phyloP scores from a whole-genome alignment of 129 eudicot genomes.

The Lactuca saligna region DNA sequence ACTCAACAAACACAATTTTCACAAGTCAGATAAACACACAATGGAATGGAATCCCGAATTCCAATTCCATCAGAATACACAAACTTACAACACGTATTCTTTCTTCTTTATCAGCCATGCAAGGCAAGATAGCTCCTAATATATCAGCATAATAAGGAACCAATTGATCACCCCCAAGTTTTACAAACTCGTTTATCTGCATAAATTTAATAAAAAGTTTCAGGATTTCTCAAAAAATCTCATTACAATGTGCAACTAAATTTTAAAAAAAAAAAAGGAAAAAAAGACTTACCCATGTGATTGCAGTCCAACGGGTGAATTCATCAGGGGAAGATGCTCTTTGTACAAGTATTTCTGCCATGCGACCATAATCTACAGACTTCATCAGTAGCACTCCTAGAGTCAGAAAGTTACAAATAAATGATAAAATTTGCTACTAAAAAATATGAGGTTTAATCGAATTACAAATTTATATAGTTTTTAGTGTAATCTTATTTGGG shows the following conservation, averaged over 20 bases:
- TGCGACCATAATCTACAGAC: conserved; percentile 99
- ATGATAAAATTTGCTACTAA: conserved; percentile 38
- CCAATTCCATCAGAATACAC: background rate
- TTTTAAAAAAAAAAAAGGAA: conserved; percentile 1
- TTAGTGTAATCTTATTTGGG: too few species aligned
- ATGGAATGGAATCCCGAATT: too few species aligned
- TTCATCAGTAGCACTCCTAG: conserved; percentile 62
- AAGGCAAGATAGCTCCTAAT: conserved; percentile 91
- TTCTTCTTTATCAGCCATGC: conserved; percentile 96
- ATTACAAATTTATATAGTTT: too few species aligned
- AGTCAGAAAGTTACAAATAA: conserved; percentile 47
- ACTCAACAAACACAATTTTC: background rate
- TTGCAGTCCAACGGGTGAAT: conserved; percentile 93
- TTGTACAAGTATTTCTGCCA: conserved; percentile 97
- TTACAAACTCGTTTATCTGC: conserved; percentile 95
- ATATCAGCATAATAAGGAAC: conserved; percentile 97
- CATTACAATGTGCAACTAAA: conserved; percentile 13
- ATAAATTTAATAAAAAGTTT: conserved; percentile 18
- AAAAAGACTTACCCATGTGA: conserved; percentile 73
- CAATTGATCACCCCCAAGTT: conserved; percentile 96
- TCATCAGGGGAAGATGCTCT: conserved; percentile 93
- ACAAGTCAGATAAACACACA: background rate
- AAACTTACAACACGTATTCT: conserved; percentile 85
- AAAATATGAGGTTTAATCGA: conserved; percentile 8
- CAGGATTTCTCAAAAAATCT: background rate